These are phyloP conservation scores for Alternaria sp. DNA, from an alignment of 2,329 filamentous ascomycete genomes.

Conservation along the genomic window DNA sequence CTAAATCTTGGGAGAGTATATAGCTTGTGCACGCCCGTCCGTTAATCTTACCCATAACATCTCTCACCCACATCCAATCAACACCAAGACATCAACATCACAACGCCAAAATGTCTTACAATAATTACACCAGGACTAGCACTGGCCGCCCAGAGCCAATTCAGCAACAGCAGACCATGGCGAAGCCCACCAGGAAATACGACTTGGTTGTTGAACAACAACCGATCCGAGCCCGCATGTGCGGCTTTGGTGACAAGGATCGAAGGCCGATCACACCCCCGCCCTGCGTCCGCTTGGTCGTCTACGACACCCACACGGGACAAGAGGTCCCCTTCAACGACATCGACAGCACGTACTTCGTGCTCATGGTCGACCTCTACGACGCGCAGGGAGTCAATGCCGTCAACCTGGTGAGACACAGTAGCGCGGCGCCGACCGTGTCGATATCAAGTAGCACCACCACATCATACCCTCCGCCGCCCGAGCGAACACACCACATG, in stretches of 20 bases:
- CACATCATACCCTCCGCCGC: conserved; percentile 68
- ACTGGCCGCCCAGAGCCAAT: conserved; percentile 2
- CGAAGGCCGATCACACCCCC: conserved; percentile 94
- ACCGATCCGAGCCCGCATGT: conserved; percentile 93
- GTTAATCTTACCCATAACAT: not conserved
- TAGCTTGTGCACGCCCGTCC: not conserved
- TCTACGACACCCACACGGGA: conserved; percentile 75
- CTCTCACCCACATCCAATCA: not conserved
- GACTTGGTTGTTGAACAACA: conserved; percentile 86
- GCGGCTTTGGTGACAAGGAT: conserved; percentile 98
- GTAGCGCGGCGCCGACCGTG: conserved; percentile 65
- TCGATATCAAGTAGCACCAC: conserved; percentile 83
- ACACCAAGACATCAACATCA: not conserved
- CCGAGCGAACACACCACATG: not conserved
- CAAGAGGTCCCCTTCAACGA: conserved; percentile 83
- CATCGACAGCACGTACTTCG: conserved; percentile 71
- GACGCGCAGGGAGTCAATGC: conserved; percentile 65
- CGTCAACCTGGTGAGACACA: conserved; percentile 73
- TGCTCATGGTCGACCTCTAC: conserved; percentile 74
- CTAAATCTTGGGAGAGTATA: conserved; percentile 1
- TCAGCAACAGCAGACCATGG: not conserved
- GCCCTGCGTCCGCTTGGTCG: conserved; percentile 84
- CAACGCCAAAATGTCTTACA: not conserved
- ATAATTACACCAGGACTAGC: not conserved
- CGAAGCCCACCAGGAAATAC: conserved; percentile 19